Percentiles rank a stretch among this genome's conserved stretches.
Evolutionary conservation across 2,329 filamentous ascomycete species (phyloP).

Genomic region (Huntiella decipiens): DNA sequence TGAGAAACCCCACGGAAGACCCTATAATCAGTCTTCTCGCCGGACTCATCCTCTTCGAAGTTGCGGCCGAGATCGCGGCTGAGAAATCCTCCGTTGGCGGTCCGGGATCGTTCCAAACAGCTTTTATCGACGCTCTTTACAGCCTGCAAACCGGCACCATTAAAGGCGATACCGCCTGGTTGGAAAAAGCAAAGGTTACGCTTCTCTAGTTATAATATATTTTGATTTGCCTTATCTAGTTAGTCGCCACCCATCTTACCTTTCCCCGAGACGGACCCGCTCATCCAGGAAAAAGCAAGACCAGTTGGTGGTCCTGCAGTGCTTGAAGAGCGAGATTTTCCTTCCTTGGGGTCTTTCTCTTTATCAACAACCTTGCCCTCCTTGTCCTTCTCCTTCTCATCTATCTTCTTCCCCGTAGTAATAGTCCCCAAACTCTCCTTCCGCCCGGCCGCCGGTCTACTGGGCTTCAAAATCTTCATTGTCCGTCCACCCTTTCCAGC

Average conservation of each 20-base stretch:
- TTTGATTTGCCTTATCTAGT: too few species aligned
- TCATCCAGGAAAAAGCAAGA: too few species aligned
- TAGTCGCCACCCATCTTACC: too few species aligned
- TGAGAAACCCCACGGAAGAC: slow-evolving; percentile 26
- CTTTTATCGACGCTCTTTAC: slow-evolving; percentile 58
- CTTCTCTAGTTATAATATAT: too few species aligned
- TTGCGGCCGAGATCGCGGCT: slow-evolving; percentile 50
- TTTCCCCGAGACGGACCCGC: too few species aligned
- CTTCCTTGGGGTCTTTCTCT: too few species aligned
- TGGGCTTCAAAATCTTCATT: slow-evolving; percentile 82
- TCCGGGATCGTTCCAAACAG: slow-evolving; percentile 71
- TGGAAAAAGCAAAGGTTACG: slow-evolving; percentile 21
- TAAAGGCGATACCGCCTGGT: slow-evolving; percentile 30
- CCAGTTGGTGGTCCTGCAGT: too few species aligned
- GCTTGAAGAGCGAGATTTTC: too few species aligned
- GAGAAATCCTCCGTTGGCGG: slow-evolving; percentile 48
- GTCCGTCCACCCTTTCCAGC: slow-evolving; percentile 41
- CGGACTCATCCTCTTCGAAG: slow-evolving; percentile 58
- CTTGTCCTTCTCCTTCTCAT: too few species aligned
- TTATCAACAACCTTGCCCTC: too few species aligned
- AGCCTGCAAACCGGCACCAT: slow-evolving; percentile 29
- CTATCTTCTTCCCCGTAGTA: too few species aligned
- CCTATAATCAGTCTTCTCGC: slow-evolving; percentile 55
- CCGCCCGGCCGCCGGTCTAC: slow-evolving; percentile 24
- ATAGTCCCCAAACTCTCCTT: too few species aligned